Conservation (phyloP, 148 eudicot genomes). For the Rhododendron griersonianum region DNA sequence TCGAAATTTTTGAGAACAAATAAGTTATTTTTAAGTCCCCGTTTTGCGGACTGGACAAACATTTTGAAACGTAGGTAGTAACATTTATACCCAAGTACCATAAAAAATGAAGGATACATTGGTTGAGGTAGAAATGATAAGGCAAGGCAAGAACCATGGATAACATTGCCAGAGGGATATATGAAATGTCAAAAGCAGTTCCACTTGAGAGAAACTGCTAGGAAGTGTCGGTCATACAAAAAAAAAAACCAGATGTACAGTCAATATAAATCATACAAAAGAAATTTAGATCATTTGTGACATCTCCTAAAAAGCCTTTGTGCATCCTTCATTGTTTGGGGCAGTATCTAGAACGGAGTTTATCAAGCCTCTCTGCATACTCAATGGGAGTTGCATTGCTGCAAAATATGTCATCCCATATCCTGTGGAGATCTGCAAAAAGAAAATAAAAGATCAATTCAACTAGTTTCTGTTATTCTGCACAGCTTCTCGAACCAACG, state of each 20-base stretch:
- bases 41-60: not conserved
- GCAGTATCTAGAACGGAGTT: conserved; percentile 53
- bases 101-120: not conserved
- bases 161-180: not conserved
- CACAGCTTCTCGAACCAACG: not conserved
- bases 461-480: not conserved
- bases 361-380: conserved; percentile 40
- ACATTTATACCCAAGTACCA: not conserved
- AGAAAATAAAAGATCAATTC: conserved; percentile 6
- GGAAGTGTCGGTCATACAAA: not conserved
- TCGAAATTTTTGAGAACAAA: not conserved
- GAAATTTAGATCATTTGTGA: not conserved
- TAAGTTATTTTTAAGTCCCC: not conserved
- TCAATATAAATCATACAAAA: not conserved
- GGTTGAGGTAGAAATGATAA: not conserved
- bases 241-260: not conserved
- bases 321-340: conserved; percentile 22
- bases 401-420: conserved; percentile 75
- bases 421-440: conserved; percentile 49
- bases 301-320: not conserved
- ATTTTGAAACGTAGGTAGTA: too few species aligned
- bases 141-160: not conserved
- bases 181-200: not conserved
- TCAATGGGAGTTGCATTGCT: conserved; percentile 56
- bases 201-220: not conserved